A percentile compares a stretch with the other conserved stretches of the same genome.
phyloP scores from a whole-genome alignment of 2,329 filamentous ascomycete species.

The Fusarium camptoceras region DNA sequence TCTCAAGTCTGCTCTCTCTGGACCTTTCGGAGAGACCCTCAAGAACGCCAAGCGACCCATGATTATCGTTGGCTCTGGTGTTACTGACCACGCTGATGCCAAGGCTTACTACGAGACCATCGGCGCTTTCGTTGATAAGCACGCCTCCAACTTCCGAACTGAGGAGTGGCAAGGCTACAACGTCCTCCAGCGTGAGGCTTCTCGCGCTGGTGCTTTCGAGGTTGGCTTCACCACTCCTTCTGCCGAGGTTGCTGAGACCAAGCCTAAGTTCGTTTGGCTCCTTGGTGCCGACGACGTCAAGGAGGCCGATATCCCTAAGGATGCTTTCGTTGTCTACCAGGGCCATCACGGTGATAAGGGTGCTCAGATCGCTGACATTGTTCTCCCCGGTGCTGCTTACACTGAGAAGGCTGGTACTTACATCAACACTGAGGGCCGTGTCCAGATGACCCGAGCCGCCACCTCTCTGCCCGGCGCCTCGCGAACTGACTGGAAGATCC shows the following conservation, averaged over 20 bases:
- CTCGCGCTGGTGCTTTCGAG: constrained; percentile 92
- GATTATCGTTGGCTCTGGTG: constrained; percentile 94
- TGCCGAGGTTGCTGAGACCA: constrained; percentile 81
- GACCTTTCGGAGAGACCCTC: constrained; percentile 93
- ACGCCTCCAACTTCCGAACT: constrained; percentile 87
- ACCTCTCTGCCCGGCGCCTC: constrained; percentile 89
- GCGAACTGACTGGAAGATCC: constrained; percentile 98
- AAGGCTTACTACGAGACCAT: constrained; percentile 94
- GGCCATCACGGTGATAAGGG: constrained; percentile 97
- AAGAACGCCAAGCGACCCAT: constrained; percentile 89
- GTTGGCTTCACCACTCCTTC: constrained; percentile 94
- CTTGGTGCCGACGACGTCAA: constrained; percentile 93
- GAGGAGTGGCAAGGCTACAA: constrained; percentile 98
- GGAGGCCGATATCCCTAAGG: constrained; percentile 88
- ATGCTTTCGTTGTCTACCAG: constrained; percentile 97
- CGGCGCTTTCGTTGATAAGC: constrained; percentile 92
- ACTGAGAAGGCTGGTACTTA: constrained; percentile 97
- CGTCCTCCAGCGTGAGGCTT: constrained; percentile 92
- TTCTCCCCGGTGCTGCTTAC: constrained; percentile 94
- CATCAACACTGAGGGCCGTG: constrained; percentile 96
- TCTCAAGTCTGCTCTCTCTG: constrained; percentile 86
- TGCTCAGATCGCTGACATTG: constrained; percentile 90
- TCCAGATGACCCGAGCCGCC: constrained; percentile 92
- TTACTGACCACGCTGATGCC: constrained; percentile 89
- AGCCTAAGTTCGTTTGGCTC: constrained; percentile 96